A percentile compares a stretch with the other conserved stretches of the same genome.
Evolutionary conservation across 805 yeast genomes (phyloP).

Genomic region (Starmera pachycereana): DNA sequence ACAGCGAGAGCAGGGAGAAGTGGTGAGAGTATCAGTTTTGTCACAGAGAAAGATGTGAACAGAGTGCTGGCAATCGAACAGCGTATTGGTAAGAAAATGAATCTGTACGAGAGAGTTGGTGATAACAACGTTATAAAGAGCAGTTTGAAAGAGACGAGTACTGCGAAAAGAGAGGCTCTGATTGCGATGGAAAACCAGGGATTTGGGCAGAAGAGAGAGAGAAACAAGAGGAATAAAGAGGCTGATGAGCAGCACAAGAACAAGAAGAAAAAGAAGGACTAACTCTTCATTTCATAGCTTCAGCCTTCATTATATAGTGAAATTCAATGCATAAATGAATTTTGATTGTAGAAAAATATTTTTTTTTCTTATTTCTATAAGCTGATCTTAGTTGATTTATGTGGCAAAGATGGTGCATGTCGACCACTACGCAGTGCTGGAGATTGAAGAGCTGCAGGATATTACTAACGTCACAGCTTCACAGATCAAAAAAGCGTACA

Average conservation of each 20-base stretch:
- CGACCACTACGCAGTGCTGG: too few relatives aligned
- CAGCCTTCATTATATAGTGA: too few relatives aligned
- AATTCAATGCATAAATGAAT: too few relatives aligned
- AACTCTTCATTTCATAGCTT: too few relatives aligned
- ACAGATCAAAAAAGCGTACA: too few relatives aligned
- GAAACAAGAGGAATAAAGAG: constrained; percentile 30
- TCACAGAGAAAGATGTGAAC: constrained; percentile 76
- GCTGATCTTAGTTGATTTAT: too few relatives aligned
- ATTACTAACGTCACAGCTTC: too few relatives aligned
- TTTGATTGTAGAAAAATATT: too few relatives aligned
- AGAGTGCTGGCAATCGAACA: constrained; percentile 82
- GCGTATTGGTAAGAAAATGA: constrained; percentile 72
- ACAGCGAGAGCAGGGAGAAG: constrained; percentile 95
- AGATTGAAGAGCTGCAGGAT: too few relatives aligned
- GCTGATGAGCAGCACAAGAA: not conserved
- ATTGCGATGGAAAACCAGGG: constrained; percentile 91
- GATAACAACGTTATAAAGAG: constrained; percentile 72
- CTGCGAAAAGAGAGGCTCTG: constrained; percentile 81
- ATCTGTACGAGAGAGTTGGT: constrained; percentile 54
- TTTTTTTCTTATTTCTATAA: too few relatives aligned
- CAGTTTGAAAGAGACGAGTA: constrained; percentile 58
- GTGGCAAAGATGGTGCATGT: too few relatives aligned
- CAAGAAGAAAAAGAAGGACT: constrained; percentile 1
- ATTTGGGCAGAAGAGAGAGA: constrained; percentile 66
- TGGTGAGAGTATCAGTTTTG: constrained; percentile 76